phyloP scores from a whole-genome alignment of 2,329 filamentous ascomycete species.

The Xylaria polymorpha region DNA sequence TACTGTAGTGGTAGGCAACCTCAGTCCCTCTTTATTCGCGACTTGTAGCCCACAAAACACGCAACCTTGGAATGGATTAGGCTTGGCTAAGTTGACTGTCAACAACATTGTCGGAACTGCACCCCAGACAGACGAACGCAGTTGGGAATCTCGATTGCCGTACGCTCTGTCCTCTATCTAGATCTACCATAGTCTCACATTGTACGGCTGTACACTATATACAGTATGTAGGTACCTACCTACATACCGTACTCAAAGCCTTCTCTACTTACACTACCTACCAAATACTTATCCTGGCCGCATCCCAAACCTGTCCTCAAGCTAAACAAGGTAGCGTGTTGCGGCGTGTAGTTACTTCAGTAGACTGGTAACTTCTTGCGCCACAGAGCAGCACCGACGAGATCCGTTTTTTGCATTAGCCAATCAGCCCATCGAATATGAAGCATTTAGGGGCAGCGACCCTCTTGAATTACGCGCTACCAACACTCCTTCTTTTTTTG shows the following conservation, averaged over 20 bases:
- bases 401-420: background rate
- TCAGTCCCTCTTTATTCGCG: slow-evolving; percentile 2
- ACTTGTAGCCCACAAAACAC: background rate
- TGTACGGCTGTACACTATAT: no score
- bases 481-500: background rate
- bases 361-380: background rate
- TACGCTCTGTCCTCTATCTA: background rate
- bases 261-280: no score
- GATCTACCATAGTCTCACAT: background rate
- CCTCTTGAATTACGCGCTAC: slow-evolving; percentile 1
- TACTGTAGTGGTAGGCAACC: background rate
- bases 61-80: background rate
- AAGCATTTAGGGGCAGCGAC: background rate
- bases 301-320: background rate
- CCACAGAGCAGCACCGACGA: background rate
- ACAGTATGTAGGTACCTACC: no score
- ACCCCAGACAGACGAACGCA: background rate
- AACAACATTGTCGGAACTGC: no score
- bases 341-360: background rate
- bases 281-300: background rate
- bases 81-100: background rate
- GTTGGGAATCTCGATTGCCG: no score
- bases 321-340: background rate
- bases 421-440: background rate
- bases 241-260: no score